phyloP scores from a whole-genome alignment of 1,139 yeast species.

The Geotrichum australiense region DNA sequence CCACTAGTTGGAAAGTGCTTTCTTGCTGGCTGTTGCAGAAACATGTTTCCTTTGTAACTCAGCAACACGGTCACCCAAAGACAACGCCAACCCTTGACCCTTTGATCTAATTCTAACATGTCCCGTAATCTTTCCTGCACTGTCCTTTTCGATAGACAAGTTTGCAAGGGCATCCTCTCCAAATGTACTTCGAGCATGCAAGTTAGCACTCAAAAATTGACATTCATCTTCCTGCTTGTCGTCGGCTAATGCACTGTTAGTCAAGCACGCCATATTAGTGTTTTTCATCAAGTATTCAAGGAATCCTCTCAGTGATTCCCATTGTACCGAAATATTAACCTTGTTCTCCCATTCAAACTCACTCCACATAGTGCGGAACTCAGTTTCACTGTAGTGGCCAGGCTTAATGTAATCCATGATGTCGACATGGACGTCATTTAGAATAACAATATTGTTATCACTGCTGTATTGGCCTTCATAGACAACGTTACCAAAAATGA shows the following conservation, averaged over 20 bases:
- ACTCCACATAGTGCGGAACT: conserved; percentile 97
- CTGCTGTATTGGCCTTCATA: conserved; percentile 95
- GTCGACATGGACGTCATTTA: conserved; percentile 92
- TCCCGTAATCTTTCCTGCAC: conserved; percentile 71
- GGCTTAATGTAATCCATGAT: conserved; percentile 97
- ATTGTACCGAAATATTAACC: conserved; percentile 74
- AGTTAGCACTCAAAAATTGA: conserved; percentile 87
- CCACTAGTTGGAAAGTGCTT: conserved; percentile 11
- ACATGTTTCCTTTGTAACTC: conserved; percentile 29
- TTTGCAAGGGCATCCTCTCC: conserved; percentile 98
- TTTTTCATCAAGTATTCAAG: conserved; percentile 70
- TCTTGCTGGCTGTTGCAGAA: conserved; percentile 17
- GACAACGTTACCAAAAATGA: conserved; percentile 92
- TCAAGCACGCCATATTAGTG: conserved; percentile 90
- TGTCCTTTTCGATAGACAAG: conserved; percentile 80
- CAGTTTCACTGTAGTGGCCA: conserved; percentile 78
- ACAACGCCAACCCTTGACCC: conserved; percentile 95
- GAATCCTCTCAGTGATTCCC: conserved; percentile 67
- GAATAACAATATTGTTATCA: conserved; percentile 81
- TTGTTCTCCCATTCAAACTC: conserved; percentile 99
- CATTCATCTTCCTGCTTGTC: conserved; percentile 47
- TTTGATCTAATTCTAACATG: conserved; percentile 95
- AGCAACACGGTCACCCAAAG: conserved; percentile 91
- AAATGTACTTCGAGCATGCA: conserved; percentile 87
- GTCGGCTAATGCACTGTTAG: conserved; percentile 67